Evolutionary conservation across 495 filamentous ascomycete genomes (phyloP).

Genomic region (Podospora fimiseda): DNA sequence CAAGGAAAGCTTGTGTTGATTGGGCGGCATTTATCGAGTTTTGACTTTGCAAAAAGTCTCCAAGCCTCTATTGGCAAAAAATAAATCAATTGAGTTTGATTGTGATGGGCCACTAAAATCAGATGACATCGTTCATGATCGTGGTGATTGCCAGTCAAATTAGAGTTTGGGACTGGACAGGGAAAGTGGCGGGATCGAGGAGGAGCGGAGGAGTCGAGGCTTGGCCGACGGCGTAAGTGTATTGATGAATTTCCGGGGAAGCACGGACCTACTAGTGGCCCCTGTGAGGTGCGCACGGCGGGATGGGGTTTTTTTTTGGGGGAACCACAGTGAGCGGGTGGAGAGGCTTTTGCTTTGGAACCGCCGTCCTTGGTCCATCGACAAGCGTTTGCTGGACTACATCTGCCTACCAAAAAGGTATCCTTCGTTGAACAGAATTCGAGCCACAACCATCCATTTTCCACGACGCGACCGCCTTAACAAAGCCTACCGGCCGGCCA

Average conservation of each 20-base stretch:
- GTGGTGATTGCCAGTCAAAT: neutral
- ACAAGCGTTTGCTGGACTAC: neutral
- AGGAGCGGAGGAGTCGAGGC: neutral
- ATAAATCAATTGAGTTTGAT: neutral
- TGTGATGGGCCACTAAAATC: neutral
- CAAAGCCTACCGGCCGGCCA: too few relatives aligned
- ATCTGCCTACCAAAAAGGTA: too few relatives aligned
- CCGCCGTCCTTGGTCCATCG: neutral
- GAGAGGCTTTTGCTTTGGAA: neutral
- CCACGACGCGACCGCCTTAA: too few relatives aligned
- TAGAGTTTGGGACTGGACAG: constrained; percentile 2
- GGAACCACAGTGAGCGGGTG: neutral
- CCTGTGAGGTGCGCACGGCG: neutral
- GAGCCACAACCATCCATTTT: too few relatives aligned
- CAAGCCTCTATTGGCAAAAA: constrained; percentile 11
- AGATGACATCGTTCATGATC: neutral
- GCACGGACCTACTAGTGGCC: neutral
- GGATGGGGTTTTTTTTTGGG: neutral
- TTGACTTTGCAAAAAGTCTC: constrained; percentile 40
- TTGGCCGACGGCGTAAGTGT: neutral
- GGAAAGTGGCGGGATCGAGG: neutral
- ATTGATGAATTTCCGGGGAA: neutral
- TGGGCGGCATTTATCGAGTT: constrained; percentile 55
- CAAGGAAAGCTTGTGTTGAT: constrained; percentile 76
- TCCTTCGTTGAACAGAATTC: too few relatives aligned